Base-by-base conservation (phyloP, 805 yeast species). In the Blastobotrys americana region DNA sequence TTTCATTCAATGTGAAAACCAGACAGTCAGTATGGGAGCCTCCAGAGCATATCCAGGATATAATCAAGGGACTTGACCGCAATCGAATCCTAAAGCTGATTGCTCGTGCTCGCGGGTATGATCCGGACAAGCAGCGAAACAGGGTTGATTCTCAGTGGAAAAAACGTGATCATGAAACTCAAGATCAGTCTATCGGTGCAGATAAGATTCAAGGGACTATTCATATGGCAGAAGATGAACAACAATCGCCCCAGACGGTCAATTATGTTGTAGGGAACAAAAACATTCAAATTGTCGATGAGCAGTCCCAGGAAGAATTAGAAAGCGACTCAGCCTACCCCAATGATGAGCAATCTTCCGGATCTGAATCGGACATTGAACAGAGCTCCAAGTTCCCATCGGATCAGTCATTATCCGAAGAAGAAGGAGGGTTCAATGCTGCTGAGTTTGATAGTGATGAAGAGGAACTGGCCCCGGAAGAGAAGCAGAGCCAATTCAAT, bases 101-200 rank as follows among this genome's bases (percentile, higher is more conserved):
- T 8, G 73, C 73, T 1, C 59, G 59, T 39, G 63, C 69, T 9
- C 51, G 74, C 25, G 74, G 74, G 0, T 47, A 67, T 37, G 44
- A 48, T 8, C 44, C 59, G 13, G 52, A 46, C 6, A 53, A 46
- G 0, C 48, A 50, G 25, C 20, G 16, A 8, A 34, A n/a, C 19
- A n/a, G 25, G 16, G 34, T 17, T 20, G 28, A 15, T n/a, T 19
- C 13, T 6, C 25, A 19, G 27, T 18, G 22, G 19, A 34, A 37
- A 34, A 43, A 27, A 4, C 21, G 20, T 27, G 44, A 35, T 9
- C 28, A 37, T 19, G 42, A 27, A 8, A 27, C 21, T 20, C 38
- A 42, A 22, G 50, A 41, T 10, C 51, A 49, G 2, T 45, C 22
- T 16, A 35, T 28, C 18, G 46, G 34, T 18, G 52, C 45, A 33